phyloP scores from a whole-genome alignment of 2,329 filamentous ascomycete species.

The Neospermospora avenae region DNA sequence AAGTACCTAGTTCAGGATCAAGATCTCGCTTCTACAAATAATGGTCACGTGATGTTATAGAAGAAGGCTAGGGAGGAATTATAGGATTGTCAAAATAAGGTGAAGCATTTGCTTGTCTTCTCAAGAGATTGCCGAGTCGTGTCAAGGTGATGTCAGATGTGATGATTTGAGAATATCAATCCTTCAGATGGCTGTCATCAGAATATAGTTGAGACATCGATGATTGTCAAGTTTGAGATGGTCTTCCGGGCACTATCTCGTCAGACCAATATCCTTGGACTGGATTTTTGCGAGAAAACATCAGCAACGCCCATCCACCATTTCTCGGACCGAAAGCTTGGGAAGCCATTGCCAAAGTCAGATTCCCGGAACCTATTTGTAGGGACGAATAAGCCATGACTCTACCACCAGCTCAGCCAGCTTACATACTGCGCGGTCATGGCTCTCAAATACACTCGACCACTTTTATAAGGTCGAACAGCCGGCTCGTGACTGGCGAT shows the following conservation, averaged over 20 bases:
- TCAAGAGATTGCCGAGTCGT: conserved; percentile 1
- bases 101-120: conserved; percentile 2
- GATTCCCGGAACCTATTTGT: too few relatives aligned
- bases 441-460: conserved; percentile 74
- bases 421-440: conserved; percentile 79
- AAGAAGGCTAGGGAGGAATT: background rate
- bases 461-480: conserved; percentile 68
- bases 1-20: background rate
- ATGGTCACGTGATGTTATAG: background rate
- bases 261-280: background rate
- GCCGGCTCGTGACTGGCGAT: conserved; percentile 79
- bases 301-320: background rate
- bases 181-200: conserved; percentile 10
- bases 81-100: conserved; percentile 3
- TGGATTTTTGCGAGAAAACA: background rate
- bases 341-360: background rate
- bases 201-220: background rate
- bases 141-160: too few relatives aligned
- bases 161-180: background rate
- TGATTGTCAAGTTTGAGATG: background rate
- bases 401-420: conserved; percentile 31
- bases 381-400: too few relatives aligned
- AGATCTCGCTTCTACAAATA: background rate
- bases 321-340: background rate
- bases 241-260: conserved; percentile 1